These are phyloP conservation scores for Thalassiosira mediterranea DNA, from an alignment of 352 stramenopile genomes.

Conservation along the genomic window DNA sequence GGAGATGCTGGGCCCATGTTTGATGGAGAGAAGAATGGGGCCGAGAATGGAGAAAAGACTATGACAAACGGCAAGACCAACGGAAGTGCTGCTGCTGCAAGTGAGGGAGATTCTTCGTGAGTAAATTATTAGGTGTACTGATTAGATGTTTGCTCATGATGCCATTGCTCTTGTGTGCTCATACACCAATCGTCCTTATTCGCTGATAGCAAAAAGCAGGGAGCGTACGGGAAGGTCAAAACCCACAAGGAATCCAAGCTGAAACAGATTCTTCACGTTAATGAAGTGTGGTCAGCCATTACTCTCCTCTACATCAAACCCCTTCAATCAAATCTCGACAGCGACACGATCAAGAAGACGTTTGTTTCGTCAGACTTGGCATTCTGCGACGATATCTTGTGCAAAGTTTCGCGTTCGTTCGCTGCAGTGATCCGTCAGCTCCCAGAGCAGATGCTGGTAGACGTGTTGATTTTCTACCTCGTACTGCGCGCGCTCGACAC, in stretches of 20 bases:
- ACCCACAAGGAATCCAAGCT: conserved; percentile 87
- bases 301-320: conserved; percentile 83
- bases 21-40: conserved; percentile 25
- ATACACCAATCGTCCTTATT: background rate
- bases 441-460: conserved; percentile 84
- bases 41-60: conserved; percentile 1
- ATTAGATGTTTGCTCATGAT: background rate
- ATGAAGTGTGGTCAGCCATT: conserved; percentile 86
- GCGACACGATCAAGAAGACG: conserved; percentile 75
- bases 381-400: conserved; percentile 89
- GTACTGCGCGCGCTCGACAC: conserved; percentile 90
- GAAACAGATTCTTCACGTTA: conserved; percentile 81
- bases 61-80: background rate
- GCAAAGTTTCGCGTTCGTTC: conserved; percentile 89
- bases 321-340: conserved; percentile 80
- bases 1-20: conserved; percentile 79
- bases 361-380: conserved; percentile 76
- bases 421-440: conserved; percentile 90
- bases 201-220: conserved; percentile 87
- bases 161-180: background rate
- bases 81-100: no score
- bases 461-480: conserved; percentile 92
- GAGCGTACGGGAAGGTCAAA: conserved; percentile 89
- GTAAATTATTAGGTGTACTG: conserved; percentile 25
- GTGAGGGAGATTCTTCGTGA: conserved; percentile 36